phyloP scores from a whole-genome alignment of 805 yeast genomes.

The Wickerhamomyces rabaulensis region DNA sequence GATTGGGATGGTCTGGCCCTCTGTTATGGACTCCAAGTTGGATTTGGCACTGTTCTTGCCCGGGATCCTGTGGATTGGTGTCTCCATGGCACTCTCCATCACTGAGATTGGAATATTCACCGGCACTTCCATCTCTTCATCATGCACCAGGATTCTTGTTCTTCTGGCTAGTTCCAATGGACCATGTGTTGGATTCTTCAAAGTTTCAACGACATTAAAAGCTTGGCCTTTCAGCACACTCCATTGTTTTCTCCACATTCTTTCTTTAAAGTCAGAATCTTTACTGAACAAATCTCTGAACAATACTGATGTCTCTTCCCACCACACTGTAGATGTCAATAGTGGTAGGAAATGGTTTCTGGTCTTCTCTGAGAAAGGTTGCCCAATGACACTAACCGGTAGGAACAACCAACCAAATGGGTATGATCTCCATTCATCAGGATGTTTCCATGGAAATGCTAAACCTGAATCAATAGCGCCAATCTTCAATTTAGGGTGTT shows the following conservation, averaged over 20 bases:
- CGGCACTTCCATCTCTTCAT: slow-evolving; percentile 58
- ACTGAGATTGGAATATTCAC: slow-evolving; percentile 31
- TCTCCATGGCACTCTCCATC: slow-evolving; percentile 39
- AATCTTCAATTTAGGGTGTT: slow-evolving; percentile 40
- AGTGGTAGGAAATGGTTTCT: slow-evolving; percentile 52
- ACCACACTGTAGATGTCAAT: slow-evolving; percentile 59
- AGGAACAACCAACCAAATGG: slow-evolving; percentile 76
- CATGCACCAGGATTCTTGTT: slow-evolving; percentile 52
- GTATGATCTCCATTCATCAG: slow-evolving; percentile 75
- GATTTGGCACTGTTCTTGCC: background rate
- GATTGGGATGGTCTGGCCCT: background rate
- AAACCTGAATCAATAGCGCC: slow-evolving; percentile 77
- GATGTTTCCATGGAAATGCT: slow-evolving; percentile 78
- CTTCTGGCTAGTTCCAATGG: slow-evolving; percentile 63
- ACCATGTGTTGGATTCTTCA: slow-evolving; percentile 52
- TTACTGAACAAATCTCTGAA: slow-evolving; percentile 44
- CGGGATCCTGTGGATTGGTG: slow-evolving; percentile 23
- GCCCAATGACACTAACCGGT: slow-evolving; percentile 59
- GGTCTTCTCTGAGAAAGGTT: slow-evolving; percentile 55
- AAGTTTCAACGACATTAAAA: slow-evolving; percentile 63
- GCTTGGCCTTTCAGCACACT: slow-evolving; percentile 76
- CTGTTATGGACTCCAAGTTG: background rate
- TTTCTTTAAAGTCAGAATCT: slow-evolving; percentile 57
- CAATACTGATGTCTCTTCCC: slow-evolving; percentile 53
- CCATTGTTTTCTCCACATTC: slow-evolving; percentile 65